A percentile compares a stretch with the other conserved stretches of the same genome.
Evolutionary conservation across 495 filamentous ascomycete genomes (phyloP).

Genomic region (Hypomontagnella submonticulosa): DNA sequence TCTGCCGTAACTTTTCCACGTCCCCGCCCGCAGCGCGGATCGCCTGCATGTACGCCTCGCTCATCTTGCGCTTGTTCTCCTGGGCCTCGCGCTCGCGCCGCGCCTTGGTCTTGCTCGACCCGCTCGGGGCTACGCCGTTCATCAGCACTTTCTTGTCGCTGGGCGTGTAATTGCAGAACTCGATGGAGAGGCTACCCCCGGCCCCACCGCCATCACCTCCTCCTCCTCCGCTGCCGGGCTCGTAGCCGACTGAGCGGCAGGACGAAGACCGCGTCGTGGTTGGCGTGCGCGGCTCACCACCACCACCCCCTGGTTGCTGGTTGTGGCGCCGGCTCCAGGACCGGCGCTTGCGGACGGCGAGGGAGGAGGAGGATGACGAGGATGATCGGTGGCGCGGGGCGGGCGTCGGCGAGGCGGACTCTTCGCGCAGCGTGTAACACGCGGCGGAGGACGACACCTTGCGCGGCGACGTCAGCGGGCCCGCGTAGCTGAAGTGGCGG

Average conservation of each 20-base stretch:
- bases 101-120: constrained; percentile 92
- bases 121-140: constrained; percentile 89
- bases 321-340: constrained; percentile 33
- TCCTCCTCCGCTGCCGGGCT: constrained; percentile 6
- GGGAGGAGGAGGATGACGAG: constrained; percentile 29
- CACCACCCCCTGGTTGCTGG: not conserved
- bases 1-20: constrained; percentile 56
- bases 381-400: constrained; percentile 27
- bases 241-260: constrained; percentile 20
- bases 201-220: constrained; percentile 31
- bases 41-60: constrained; percentile 76
- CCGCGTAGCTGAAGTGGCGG: constrained; percentile 46
- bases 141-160: constrained; percentile 82
- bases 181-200: constrained; percentile 58
- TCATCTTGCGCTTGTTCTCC: constrained; percentile 80
- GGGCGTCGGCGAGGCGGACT: constrained; percentile 35
- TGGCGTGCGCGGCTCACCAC: constrained; percentile 40
- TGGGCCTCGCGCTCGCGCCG: constrained; percentile 82
- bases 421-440: constrained; percentile 43
- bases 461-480: constrained; percentile 49
- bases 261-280: constrained; percentile 17
- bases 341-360: constrained; percentile 44
- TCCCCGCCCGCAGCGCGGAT: constrained; percentile 85
- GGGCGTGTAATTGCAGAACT: constrained; percentile 94
- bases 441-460: constrained; percentile 42